phyloP scores from a whole-genome alignment of 129 eudicot species.

The Glebionis coronaria region DNA sequence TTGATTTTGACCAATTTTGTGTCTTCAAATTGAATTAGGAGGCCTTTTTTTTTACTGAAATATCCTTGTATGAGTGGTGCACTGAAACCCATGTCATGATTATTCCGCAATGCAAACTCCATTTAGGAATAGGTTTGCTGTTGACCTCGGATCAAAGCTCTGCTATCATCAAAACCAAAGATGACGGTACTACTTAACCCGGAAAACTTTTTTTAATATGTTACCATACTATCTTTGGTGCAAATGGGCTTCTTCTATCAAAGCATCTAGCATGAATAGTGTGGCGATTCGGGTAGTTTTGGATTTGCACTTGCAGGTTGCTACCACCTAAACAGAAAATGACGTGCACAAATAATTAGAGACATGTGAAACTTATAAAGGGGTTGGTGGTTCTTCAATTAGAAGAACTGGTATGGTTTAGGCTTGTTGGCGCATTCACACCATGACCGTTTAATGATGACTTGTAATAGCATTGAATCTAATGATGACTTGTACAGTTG shows the following conservation, averaged over 20 bases:
- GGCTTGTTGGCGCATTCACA: too few relatives aligned
- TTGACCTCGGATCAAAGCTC: conserved; percentile 83
- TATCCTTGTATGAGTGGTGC: conserved; percentile 68
- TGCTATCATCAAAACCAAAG: conserved; percentile 14
- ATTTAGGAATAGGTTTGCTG: conserved; percentile 57
- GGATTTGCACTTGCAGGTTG: too few relatives aligned
- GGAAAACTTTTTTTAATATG: not conserved
- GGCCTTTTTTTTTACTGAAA: conserved; percentile 81
- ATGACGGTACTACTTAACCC: too few relatives aligned
- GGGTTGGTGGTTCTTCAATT: too few relatives aligned
- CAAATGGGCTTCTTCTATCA: too few relatives aligned
- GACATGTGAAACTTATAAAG: too few relatives aligned
- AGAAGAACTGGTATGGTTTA: too few relatives aligned
- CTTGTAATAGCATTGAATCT: not conserved
- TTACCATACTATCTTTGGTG: not conserved
- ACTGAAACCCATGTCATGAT: too few relatives aligned
- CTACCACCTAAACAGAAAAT: too few relatives aligned
- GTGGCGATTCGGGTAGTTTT: too few relatives aligned
- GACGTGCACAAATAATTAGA: too few relatives aligned
- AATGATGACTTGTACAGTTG: conserved; percentile 8
- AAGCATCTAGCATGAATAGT: too few relatives aligned
- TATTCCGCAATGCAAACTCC: conserved; percentile 64
- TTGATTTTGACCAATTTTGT: conserved; percentile 63
- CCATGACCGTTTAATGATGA: not conserved
- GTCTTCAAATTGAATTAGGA: conserved; percentile 66